Conservation (phyloP, 768 basidiomycete species). For the Tricholoma sp. region DNA sequence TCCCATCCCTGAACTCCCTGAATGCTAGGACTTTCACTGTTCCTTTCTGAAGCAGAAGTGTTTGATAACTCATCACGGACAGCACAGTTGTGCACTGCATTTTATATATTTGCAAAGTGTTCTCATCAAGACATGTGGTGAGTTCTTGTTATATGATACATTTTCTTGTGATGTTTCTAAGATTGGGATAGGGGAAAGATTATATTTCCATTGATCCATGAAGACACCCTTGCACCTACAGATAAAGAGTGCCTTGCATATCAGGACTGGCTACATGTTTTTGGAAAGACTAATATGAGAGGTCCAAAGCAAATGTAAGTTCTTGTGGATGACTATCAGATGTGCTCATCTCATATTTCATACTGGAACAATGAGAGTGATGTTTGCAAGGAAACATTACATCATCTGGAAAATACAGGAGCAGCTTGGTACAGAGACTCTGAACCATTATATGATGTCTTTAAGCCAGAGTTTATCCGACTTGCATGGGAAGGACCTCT, state of each 20-base stretch:
- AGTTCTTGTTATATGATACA: neutral
- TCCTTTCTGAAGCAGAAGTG: slow-evolving; percentile 14
- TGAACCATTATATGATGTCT: neutral
- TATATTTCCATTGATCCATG: neutral
- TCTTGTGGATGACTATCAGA: neutral
- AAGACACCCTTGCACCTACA: neutral
- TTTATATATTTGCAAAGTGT: slow-evolving; percentile 9
- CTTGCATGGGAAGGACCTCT: neutral
- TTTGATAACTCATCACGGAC: slow-evolving; percentile 16
- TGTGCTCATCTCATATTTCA: neutral
- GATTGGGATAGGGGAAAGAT: neutral
- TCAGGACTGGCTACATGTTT: neutral
- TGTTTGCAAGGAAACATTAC: neutral
- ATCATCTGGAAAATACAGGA: neutral
- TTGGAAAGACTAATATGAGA: neutral
- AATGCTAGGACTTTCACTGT: slow-evolving; percentile 12
- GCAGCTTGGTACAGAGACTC: neutral
- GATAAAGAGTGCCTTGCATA: neutral
- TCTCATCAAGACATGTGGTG: slow-evolving; percentile 10
- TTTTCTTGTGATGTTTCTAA: neutral
- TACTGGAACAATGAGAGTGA: neutral
- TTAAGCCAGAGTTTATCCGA: neutral
- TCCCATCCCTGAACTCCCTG: slow-evolving; percentile 2
- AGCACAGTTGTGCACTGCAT: slow-evolving; percentile 14
- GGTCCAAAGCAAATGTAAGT: neutral